A percentile compares a stretch with the other conserved stretches of the same genome.
These are phyloP conservation scores for Zancudomyces culisetae DNA, from an alignment of 371 early-diverging fungal species.

Conservation along the genomic window DNA sequence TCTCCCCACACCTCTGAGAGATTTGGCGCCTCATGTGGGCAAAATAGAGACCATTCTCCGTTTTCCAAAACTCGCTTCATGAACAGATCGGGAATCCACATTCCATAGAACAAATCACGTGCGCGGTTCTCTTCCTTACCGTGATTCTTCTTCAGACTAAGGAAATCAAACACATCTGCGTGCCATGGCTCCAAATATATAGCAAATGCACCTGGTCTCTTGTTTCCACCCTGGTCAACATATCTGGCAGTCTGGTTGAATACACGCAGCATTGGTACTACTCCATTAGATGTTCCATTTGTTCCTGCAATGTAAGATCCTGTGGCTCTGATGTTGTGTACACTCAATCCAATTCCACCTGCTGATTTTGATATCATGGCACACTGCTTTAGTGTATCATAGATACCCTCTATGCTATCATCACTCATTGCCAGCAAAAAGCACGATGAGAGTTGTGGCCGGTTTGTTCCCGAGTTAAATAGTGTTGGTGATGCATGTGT, in stretches of 20 bases:
- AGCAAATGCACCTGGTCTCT: slow-evolving; percentile 98
- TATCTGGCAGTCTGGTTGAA: slow-evolving; percentile 97
- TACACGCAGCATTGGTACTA: slow-evolving; percentile 96
- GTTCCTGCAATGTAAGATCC: slow-evolving; percentile 96
- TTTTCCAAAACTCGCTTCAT: slow-evolving; percentile 95
- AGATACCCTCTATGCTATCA: slow-evolving; percentile 97
- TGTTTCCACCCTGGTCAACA: slow-evolving; percentile 98
- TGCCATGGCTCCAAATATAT: slow-evolving; percentile 99
- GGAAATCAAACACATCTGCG: slow-evolving; percentile 93
- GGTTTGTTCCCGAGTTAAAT: slow-evolving; percentile 95
- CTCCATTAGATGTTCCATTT: slow-evolving; percentile 94
- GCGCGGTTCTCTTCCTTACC: slow-evolving; percentile 97
- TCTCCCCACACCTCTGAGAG: slow-evolving; percentile 89
- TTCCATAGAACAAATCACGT: slow-evolving; percentile 91
- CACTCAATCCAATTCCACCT: slow-evolving; percentile 95
- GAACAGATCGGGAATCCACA: slow-evolving; percentile 99
- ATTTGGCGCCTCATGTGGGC: slow-evolving; percentile 91
- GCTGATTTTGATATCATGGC: slow-evolving; percentile 97
- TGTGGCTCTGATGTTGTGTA: slow-evolving; percentile 88
- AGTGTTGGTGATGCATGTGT: slow-evolving; percentile 98
- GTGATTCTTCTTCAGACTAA: slow-evolving; percentile 96
- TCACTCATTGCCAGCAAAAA: slow-evolving; percentile 92
- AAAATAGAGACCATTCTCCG: slow-evolving; percentile 93
- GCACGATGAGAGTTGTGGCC: slow-evolving; percentile 91
- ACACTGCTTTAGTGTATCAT: slow-evolving; percentile 90